These are phyloP conservation scores for Backusella macrospora DNA, from an alignment of 192 early-diverging fungal genomes.

Conservation along the genomic window DNA sequence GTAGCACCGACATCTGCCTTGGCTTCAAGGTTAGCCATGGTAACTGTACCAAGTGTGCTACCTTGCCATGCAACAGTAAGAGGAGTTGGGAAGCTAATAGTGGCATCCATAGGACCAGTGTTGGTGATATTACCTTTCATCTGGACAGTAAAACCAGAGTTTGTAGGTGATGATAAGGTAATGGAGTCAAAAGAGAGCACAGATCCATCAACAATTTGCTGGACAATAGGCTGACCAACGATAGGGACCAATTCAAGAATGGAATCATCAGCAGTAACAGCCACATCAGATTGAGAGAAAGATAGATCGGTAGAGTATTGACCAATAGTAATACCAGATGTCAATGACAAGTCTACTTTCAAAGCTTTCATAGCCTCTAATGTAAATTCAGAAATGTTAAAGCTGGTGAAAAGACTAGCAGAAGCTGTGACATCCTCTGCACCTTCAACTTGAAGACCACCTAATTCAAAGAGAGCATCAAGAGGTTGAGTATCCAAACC, in stretches of 20 bases:
- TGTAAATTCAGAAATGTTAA: conserved; percentile 49
- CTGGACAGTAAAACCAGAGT: conserved; percentile 45
- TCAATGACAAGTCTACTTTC: conserved; percentile 48
- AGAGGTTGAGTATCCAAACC: conserved; percentile 47
- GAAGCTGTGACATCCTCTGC: conserved; percentile 26
- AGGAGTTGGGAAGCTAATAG: conserved; percentile 48
- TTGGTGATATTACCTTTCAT: conserved; percentile 48
- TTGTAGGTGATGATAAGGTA: conserved; percentile 41
- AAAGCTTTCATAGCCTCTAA: conserved; percentile 50
- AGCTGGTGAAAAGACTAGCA: conserved; percentile 43
- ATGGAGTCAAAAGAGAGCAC: conserved; percentile 42
- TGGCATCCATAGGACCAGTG: conserved; percentile 54
- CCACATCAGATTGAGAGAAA: conserved; percentile 46
- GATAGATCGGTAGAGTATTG: conserved; percentile 48
- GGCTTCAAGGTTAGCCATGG: conserved; percentile 45
- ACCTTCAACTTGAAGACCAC: conserved; percentile 41
- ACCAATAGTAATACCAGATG: conserved; percentile 50
- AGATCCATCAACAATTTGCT: conserved; percentile 48
- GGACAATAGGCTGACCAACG: conserved; percentile 59
- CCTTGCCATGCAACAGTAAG: conserved; percentile 44
- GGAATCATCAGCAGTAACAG: conserved; percentile 47
- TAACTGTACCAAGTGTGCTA: conserved; percentile 45
- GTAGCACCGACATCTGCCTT: conserved; percentile 51
- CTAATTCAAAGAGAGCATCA: conserved; percentile 47
- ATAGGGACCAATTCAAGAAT: conserved; percentile 52